Conservation (phyloP, 148 eudicot species). For the Spergularia bocconei region DNA sequence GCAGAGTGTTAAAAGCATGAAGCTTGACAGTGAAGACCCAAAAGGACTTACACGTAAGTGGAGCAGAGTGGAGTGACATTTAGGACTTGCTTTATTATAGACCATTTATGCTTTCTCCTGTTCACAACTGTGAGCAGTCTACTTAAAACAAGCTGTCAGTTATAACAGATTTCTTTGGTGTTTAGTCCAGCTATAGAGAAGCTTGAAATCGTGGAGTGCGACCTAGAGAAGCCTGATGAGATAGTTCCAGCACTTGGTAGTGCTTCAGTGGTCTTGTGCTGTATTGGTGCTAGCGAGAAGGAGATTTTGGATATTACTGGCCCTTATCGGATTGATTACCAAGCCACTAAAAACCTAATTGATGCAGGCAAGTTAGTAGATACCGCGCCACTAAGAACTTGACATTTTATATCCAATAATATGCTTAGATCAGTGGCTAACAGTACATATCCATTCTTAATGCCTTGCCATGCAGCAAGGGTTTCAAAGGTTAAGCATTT, state of each 20-base stretch:
- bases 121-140: not conserved
- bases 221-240: constrained; percentile 59
- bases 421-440: not conserved
- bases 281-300: constrained; percentile 97
- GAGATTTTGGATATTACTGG: constrained; percentile 82
- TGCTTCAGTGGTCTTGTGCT: constrained; percentile 77
- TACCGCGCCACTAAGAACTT: constrained; percentile 63
- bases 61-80: constrained; percentile 3
- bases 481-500: constrained; percentile 69
- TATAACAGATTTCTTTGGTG: constrained; percentile 56
- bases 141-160: constrained; percentile 11
- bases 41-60: constrained; percentile 58
- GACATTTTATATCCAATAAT: not conserved
- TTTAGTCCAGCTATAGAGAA: constrained; percentile 98
- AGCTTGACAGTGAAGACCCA: constrained; percentile 38
- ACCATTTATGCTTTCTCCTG: not conserved
- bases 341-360: constrained; percentile 77
- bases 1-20: constrained; percentile 75
- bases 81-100: not conserved
- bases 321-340: constrained; percentile 83
- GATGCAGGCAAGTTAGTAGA: constrained; percentile 64
- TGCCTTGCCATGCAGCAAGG: constrained; percentile 53
- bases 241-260: constrained; percentile 65
- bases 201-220: constrained; percentile 89
- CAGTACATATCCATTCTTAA: not conserved